Base-by-base conservation (phyloP, 345 rosid species). In the Ricinus communis region DNA sequence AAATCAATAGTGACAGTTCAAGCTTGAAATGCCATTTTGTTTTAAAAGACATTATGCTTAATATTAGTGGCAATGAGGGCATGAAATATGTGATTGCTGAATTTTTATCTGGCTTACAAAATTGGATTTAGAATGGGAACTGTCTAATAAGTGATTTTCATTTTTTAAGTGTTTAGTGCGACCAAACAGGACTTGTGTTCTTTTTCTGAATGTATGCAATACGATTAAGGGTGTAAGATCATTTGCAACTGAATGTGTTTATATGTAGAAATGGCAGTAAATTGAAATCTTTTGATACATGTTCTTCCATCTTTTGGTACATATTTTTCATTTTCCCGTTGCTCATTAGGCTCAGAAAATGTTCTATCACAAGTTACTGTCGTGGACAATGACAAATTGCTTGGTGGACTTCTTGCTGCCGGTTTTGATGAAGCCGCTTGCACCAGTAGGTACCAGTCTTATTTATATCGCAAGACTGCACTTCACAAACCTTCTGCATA, bases 401-500 rank as follows among this genome's bases (percentile, higher is more conserved):
- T 77, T 14, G 76, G 76, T 3, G 76, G 80, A 22, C 80, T 77
- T 43, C 76, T 77, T 15, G 76, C 76, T 15, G 14, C 47, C 19
- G 80, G 80, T 18, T 66, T 72, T 55, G 80, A 72, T 27, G 76
- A 68, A 62, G 51, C 43, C n/a, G 46, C 65, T 68, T 77, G 80
- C 33, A 7, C 41, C 27, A 72, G 80, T 46, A 53, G 80, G 62
- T 77, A 72, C 38, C 50, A 31, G 24, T 61, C 80, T 11, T 55
- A 22, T 55, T 30, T 45, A 11, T 77, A 72, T 40, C 80, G 80
- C 31, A 77, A 77, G 40, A 47, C 12, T 45, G 45, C 71, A 9
- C 28, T 7, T 19, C 52, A 46, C 16, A 66, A 72, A 73, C 80
- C 76, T 28, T 77, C 80, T 24, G 30, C 76, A n/a, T 67, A 77